Percentiles rank a stretch among this genome's conserved stretches.
These are phyloP conservation scores for Agarophyton chilense DNA, from an alignment of 23 red algal genomes.

Conservation along the genomic window DNA sequence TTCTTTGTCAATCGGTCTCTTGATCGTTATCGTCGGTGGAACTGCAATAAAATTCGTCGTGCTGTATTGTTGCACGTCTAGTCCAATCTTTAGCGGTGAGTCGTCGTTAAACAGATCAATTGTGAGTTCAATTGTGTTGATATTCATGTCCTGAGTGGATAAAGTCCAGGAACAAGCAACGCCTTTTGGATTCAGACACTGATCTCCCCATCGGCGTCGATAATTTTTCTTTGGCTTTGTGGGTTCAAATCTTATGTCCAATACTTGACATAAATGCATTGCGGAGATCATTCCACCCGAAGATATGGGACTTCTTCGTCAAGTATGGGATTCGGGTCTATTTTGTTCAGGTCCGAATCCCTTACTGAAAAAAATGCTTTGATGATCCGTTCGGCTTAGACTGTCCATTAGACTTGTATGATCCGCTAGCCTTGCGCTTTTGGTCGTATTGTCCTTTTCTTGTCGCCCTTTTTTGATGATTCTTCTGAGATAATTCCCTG, in stretches of 20 bases:
- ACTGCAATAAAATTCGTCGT: neutral
- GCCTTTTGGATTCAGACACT: neutral
- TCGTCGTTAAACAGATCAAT: slow-evolving; percentile 13
- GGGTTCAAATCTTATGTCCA: neutral
- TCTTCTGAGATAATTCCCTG: too few species aligned
- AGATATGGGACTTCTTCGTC: neutral
- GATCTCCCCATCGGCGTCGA: neutral
- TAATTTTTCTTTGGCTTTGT: neutral
- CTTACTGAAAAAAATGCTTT: neutral
- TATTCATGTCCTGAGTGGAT: too few species aligned
- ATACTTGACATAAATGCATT: neutral
- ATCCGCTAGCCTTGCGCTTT: neutral
- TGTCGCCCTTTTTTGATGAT: too few species aligned
- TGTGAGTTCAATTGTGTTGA: neutral
- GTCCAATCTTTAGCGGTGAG: slow-evolving; percentile 6
- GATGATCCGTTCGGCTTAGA: too few species aligned
- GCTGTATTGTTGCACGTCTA: neutral
- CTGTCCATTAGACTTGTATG: neutral
- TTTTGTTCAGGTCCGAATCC: neutral
- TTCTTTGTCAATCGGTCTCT: slow-evolving; percentile 14
- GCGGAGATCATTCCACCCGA: neutral
- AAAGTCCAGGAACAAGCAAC: slow-evolving; percentile 13
- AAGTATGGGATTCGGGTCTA: slow-evolving; percentile 7
- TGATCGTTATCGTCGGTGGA: slow-evolving; percentile 13
- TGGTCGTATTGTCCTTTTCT: too few species aligned